Conservation (phyloP, 768 basidiomycete genomes). For the Suillus weaverae region DNA sequence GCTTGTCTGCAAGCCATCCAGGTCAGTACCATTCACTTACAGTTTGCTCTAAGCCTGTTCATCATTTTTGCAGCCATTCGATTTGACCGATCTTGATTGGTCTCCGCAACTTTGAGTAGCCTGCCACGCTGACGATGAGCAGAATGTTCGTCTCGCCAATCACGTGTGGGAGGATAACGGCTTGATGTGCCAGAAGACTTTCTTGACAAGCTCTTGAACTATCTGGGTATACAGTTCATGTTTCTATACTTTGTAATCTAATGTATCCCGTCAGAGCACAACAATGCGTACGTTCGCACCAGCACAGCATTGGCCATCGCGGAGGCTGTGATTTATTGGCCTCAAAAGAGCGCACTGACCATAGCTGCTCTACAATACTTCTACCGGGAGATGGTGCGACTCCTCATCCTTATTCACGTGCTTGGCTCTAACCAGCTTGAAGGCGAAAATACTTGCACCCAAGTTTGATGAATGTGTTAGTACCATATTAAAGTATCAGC, state of each 20-base stretch:
- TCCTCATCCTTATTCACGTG: background rate
- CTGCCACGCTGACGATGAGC: constrained; percentile 86
- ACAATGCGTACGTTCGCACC: constrained; percentile 76
- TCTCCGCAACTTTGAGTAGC: constrained; percentile 86
- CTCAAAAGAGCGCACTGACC: constrained; percentile 49
- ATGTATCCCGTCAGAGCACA: constrained; percentile 56
- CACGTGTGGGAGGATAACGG: constrained; percentile 96
- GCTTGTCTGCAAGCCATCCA: constrained; percentile 90
- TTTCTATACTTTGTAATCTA: background rate
- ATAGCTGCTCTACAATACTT: constrained; percentile 60
- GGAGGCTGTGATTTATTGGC: constrained; percentile 73
- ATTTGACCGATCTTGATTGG: constrained; percentile 94
- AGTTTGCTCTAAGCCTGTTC: background rate
- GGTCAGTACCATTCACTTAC: constrained; percentile 41
- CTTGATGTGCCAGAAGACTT: constrained; percentile 70
- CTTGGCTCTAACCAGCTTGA: background rate
- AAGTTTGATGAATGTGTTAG: constrained; percentile 92
- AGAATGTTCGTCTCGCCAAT: constrained; percentile 78
- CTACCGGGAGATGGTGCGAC: constrained; percentile 78
- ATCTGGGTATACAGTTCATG: constrained; percentile 57
- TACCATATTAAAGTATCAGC: constrained; percentile 13
- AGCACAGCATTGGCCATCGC: constrained; percentile 73
- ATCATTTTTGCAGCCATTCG: constrained; percentile 68
- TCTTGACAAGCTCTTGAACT: constrained; percentile 55
- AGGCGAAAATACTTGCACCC: constrained; percentile 86